Evolutionary conservation across 129 eudicot species (phyloP).

Genomic region (Apium graveolens): DNA sequence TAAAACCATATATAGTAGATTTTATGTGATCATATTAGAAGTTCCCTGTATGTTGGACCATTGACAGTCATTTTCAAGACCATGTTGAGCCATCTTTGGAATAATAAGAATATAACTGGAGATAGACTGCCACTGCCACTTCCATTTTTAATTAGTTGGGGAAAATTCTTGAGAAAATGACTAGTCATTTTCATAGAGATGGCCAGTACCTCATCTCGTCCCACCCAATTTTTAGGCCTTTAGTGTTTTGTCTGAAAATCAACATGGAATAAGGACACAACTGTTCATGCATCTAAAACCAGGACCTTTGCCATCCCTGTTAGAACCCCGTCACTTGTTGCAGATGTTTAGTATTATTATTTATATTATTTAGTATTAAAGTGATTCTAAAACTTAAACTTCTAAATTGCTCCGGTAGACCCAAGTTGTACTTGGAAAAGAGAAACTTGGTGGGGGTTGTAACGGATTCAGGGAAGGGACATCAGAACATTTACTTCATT

Average conservation of each 20-base stretch:
- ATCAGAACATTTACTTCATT: too few species aligned
- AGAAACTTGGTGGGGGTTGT: too few species aligned
- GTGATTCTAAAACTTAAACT: too few species aligned
- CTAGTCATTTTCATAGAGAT: not conserved
- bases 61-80: not conserved
- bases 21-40: not conserved
- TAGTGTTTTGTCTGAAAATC: not conserved
- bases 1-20: not conserved
- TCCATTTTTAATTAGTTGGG: not conserved
- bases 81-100: not conserved
- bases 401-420: too few species aligned
- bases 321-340: not conserved
- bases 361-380: too few species aligned
- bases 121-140: not conserved
- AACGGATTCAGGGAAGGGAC: too few species aligned
- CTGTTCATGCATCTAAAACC: not conserved
- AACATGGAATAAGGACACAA: not conserved
- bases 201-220: not conserved
- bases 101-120: not conserved
- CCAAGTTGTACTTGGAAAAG: too few species aligned
- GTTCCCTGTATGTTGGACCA: not conserved
- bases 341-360: too few species aligned
- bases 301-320: too few species aligned
- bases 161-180: not conserved
- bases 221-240: not conserved